Evolutionary conservation across 2,329 filamentous ascomycete species (phyloP).

Genomic region (Orbilia oligospora): DNA sequence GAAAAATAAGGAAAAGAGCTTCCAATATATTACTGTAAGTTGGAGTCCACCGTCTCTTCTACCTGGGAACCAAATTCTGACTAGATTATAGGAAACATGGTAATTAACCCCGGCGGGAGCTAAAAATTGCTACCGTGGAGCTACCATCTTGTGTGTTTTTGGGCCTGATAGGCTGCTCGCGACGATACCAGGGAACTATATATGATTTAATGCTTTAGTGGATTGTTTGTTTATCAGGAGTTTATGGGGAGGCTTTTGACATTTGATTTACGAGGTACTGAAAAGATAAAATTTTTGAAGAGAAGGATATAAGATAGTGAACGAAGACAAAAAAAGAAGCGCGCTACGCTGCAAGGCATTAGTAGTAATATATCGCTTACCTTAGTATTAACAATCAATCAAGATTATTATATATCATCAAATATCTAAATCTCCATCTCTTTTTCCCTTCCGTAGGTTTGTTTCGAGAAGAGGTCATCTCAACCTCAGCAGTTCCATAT

Average conservation of each 20-base stretch:
- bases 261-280: slow-evolving; percentile 26
- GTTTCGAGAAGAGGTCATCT: slow-evolving; percentile 1
- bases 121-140: slow-evolving; percentile 9
- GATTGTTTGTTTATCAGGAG: slow-evolving; percentile 31
- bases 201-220: slow-evolving; percentile 37
- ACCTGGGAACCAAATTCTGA: slow-evolving; percentile 14
- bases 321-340: neutral
- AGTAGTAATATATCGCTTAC: slow-evolving; percentile 42
- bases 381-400: slow-evolving; percentile 28
- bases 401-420: slow-evolving; percentile 17
- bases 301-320: slow-evolving; percentile 15
- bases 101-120: slow-evolving; percentile 2
- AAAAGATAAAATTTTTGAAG: slow-evolving; percentile 9
- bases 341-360: neutral
- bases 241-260: slow-evolving; percentile 30
- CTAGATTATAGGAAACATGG: slow-evolving; percentile 41
- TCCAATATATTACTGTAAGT: slow-evolving; percentile 78
- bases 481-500: slow-evolving; percentile 64
- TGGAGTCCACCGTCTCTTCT: neutral
- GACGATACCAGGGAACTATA: slow-evolving; percentile 54
- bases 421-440: slow-evolving; percentile 17
- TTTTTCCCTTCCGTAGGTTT: too few species aligned
- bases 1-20: slow-evolving; percentile 89
- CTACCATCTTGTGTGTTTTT: slow-evolving; percentile 25
- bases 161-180: slow-evolving; percentile 32